Conservation (phyloP, 2,329 filamentous ascomycete species). For the Trichoderma koningii region DNA sequence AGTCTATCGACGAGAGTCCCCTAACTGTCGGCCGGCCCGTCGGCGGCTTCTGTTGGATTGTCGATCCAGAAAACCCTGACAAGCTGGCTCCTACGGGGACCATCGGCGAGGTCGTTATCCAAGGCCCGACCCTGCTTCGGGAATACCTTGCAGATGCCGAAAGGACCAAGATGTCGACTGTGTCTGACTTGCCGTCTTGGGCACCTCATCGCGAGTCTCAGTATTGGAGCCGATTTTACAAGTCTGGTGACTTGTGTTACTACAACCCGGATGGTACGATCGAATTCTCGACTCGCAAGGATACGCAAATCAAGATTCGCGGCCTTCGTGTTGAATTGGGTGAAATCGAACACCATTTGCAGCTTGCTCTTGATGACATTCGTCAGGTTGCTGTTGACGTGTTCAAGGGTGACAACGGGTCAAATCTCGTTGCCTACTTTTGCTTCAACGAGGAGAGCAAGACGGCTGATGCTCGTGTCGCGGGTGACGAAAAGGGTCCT, state of each 20-base stretch:
- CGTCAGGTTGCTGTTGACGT: slow-evolving; percentile 11
- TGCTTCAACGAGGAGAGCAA: slow-evolving; percentile 7
- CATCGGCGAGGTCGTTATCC: slow-evolving; percentile 11
- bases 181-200: slow-evolving; percentile 16
- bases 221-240: slow-evolving; percentile 19
- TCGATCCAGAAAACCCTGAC: slow-evolving; percentile 8
- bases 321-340: slow-evolving; percentile 23
- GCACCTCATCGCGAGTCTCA: slow-evolving; percentile 2
- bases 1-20: neutral
- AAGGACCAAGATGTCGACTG: neutral
- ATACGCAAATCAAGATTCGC: slow-evolving; percentile 26
- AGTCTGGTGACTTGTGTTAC: slow-evolving; percentile 9
- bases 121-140: slow-evolving; percentile 17
- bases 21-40: slow-evolving; percentile 18
- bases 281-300: slow-evolving; percentile 13
- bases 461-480: neutral
- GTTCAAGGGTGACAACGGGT: slow-evolving; percentile 1
- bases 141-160: slow-evolving; percentile 19
- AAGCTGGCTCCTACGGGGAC: slow-evolving; percentile 18
- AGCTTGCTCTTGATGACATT: slow-evolving; percentile 4
- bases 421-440: slow-evolving; percentile 18
- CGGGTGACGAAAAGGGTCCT: neutral
- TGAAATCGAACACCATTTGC: slow-evolving; percentile 21
- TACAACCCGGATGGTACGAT: slow-evolving; percentile 22
- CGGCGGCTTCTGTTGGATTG: slow-evolving; percentile 28